Percentiles rank a stretch among this genome's conserved stretches.
phyloP scores from a whole-genome alignment of 345 rosid genomes.

The Gossypium bickii region DNA sequence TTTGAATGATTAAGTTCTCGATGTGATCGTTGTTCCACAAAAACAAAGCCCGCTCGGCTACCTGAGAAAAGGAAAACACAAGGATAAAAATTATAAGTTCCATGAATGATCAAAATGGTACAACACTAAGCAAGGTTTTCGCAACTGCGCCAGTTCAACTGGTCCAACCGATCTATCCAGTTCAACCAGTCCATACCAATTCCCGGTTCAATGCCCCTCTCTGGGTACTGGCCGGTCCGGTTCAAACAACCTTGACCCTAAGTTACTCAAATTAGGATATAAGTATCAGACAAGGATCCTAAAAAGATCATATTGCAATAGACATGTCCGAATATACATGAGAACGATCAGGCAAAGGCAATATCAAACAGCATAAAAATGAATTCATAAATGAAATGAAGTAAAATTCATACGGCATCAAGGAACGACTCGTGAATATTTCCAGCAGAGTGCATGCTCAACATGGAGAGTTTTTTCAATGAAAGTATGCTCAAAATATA shows the following conservation, averaged over 20 bases:
- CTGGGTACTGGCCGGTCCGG: too few species aligned
- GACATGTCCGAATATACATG: not conserved
- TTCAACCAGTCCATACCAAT: too few species aligned
- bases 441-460: too few species aligned
- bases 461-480: not conserved
- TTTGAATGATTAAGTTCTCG: constrained; percentile 55
- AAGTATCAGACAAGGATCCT: not conserved
- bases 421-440: too few species aligned
- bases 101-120: not conserved
- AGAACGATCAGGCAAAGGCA: not conserved
- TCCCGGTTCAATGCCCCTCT: too few species aligned
- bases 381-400: not conserved
- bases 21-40: constrained; percentile 76
- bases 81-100: not conserved
- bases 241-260: not conserved
- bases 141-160: too few species aligned
- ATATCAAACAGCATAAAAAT: not conserved
- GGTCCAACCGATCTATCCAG: too few species aligned
- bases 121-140: not conserved
- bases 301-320: not conserved
- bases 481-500: not conserved
- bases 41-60: constrained; percentile 70
- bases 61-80: constrained; percentile 34
- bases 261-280: not conserved
- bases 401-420: too few species aligned